phyloP scores from a whole-genome alignment of 257 asterid species.

The Nemophila menziesii region DNA sequence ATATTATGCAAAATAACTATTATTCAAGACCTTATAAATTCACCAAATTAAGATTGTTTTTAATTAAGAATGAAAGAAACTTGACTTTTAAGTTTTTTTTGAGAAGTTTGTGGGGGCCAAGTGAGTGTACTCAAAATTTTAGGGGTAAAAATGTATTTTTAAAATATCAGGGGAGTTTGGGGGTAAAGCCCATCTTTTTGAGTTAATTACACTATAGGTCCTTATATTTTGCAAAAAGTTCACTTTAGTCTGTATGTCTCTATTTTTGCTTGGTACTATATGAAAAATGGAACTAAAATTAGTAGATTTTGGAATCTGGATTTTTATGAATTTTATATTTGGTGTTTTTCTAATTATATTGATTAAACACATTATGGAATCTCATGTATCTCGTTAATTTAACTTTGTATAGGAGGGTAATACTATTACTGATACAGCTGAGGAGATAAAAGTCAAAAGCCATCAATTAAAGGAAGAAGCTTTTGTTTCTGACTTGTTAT shows the following conservation, averaged over 20 bases:
- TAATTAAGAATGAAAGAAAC: too few species aligned
- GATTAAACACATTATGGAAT: background rate
- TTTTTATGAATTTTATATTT: background rate
- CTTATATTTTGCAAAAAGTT: too few species aligned
- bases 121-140: background rate
- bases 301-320: background rate
- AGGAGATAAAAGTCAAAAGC: conserved; percentile 11
- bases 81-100: background rate
- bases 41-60: too few species aligned
- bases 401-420: conserved; percentile 6
- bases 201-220: too few species aligned
- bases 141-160: too few species aligned
- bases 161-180: too few species aligned
- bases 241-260: too few species aligned
- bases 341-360: background rate
- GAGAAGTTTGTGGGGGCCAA: background rate
- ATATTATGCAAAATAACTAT: too few species aligned
- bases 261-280: too few species aligned
- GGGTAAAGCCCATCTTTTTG: too few species aligned
- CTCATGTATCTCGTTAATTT: background rate
- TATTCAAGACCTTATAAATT: too few species aligned
- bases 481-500: conserved; percentile 13
- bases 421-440: conserved; percentile 9
- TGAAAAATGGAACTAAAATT: background rate
- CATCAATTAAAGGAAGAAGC: conserved; percentile 11